Percentiles rank a stretch among this genome's conserved stretches.
These are phyloP conservation scores for Leccinum griseonigrum DNA, from an alignment of 1,284 basidiomycete species.

Conservation along the genomic window DNA sequence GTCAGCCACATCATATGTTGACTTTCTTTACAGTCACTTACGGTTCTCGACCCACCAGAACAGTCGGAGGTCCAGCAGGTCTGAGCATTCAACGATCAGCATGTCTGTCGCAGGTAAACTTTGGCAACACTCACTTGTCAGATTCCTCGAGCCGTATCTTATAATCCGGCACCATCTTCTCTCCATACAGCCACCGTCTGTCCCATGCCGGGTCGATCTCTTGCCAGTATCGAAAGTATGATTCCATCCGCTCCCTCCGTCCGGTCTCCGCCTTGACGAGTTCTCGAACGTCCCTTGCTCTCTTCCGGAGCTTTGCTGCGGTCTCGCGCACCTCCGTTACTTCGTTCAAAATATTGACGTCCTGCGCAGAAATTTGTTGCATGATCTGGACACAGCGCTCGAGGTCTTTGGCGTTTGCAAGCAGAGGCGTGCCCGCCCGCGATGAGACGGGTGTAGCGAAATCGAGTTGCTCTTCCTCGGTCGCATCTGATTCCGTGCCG, in stretches of 20 bases:
- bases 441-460: slow-evolving; percentile 28
- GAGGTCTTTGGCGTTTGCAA: slow-evolving; percentile 20
- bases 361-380: slow-evolving; percentile 22
- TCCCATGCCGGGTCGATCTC: slow-evolving; percentile 25
- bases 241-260: slow-evolving; percentile 30
- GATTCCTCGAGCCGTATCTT: not conserved
- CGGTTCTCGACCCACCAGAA: not conserved
- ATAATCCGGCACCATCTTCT: slow-evolving; percentile 4
- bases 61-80: slow-evolving; percentile 10
- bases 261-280: slow-evolving; percentile 22
- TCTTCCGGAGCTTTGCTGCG: slow-evolving; percentile 21
- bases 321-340: slow-evolving; percentile 11
- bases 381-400: slow-evolving; percentile 26
- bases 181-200: slow-evolving; percentile 24
- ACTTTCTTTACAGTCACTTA: slow-evolving; percentile 1
- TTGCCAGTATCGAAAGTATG: slow-evolving; percentile 30
- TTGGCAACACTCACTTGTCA: slow-evolving; percentile 6
- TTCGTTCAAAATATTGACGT: slow-evolving; percentile 15
- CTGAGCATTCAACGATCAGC: slow-evolving; percentile 2
- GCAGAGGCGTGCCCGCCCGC: slow-evolving; percentile 20
- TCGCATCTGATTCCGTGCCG: slow-evolving; percentile 24
- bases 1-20: not conserved
- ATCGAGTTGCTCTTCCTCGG: slow-evolving; percentile 21
- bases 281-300: slow-evolving; percentile 23
- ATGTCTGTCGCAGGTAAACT: not conserved